A percentile compares a stretch with the other conserved stretches of the same genome.
These are phyloP conservation scores for Cryptococcus hybrid DNA, from an alignment of 1,284 basidiomycete species.

Conservation along the genomic window DNA sequence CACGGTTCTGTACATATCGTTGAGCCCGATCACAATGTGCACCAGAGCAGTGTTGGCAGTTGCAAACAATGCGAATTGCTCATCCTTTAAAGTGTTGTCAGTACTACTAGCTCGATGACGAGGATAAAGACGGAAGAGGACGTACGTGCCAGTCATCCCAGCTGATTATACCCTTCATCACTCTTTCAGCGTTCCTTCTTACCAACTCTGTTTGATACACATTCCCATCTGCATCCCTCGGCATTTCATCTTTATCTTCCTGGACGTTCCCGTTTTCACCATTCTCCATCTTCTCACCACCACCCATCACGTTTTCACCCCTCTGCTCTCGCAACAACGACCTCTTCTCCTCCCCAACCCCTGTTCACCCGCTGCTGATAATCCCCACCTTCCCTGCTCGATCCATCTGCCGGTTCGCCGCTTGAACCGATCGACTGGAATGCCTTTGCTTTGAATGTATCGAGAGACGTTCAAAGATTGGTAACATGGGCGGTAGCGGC, in stretches of 20 bases:
- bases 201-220: conserved; percentile 8
- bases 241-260: neutral
- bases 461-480: conserved; percentile 44
- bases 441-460: conserved; percentile 12
- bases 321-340: neutral
- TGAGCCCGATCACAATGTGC: conserved; percentile 34
- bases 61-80: conserved; percentile 44
- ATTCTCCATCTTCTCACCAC: neutral
- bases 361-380: neutral
- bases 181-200: conserved; percentile 5
- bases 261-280: neutral
- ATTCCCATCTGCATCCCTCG: neutral
- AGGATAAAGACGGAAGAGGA: neutral
- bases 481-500: conserved; percentile 42
- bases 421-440: neutral
- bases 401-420: neutral
- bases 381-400: neutral
- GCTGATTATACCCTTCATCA: conserved; percentile 7
- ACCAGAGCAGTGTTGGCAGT: conserved; percentile 41
- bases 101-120: neutral
- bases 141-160: conserved; percentile 11
- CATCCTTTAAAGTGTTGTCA: conserved; percentile 25
- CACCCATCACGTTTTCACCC: neutral
- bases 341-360: neutral
- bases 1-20: conserved; percentile 37